phyloP scores from a whole-genome alignment of 2,329 filamentous ascomycete genomes.

The Talaromyces rugulosus region DNA sequence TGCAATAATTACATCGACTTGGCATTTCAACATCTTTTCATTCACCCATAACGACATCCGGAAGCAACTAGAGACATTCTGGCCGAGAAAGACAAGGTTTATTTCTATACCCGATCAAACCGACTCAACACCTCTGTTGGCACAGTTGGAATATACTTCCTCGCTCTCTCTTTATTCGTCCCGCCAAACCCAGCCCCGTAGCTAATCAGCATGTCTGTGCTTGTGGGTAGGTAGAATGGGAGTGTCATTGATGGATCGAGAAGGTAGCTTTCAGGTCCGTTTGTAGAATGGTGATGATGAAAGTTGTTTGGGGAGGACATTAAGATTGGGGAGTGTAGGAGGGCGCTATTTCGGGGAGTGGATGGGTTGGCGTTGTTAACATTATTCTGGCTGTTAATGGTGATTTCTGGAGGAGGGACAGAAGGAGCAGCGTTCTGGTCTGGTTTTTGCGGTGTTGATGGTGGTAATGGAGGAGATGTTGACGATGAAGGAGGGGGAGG shows the following conservation, averaged over 20 bases:
- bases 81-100: neutral
- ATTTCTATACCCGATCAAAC: constrained; percentile 56
- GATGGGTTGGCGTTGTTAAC: constrained; percentile 2
- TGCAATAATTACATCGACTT: neutral
- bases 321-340: constrained; percentile 7
- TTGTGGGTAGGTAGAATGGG: constrained; percentile 90
- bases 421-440: neutral
- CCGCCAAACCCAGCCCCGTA: constrained; percentile 95
- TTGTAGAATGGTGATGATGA: neutral
- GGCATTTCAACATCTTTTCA: neutral
- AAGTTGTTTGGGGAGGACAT: constrained; percentile 3
- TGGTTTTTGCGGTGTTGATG: neutral
- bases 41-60: neutral
- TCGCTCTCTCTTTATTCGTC: constrained; percentile 81
- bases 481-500: neutral
- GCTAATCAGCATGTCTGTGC: constrained; percentile 93
- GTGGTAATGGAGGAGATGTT: neutral
- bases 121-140: constrained; percentile 89
- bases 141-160: constrained; percentile 93
- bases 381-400: neutral
- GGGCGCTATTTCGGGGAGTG: constrained; percentile 9
- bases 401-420: neutral
- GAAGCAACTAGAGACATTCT: neutral
- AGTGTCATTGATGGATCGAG: constrained; percentile 88
- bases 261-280: constrained; percentile 49